These are phyloP conservation scores for Hordeum pubiflorum DNA, from an alignment of 202 grass and related monocot genomes.

Conservation along the genomic window DNA sequence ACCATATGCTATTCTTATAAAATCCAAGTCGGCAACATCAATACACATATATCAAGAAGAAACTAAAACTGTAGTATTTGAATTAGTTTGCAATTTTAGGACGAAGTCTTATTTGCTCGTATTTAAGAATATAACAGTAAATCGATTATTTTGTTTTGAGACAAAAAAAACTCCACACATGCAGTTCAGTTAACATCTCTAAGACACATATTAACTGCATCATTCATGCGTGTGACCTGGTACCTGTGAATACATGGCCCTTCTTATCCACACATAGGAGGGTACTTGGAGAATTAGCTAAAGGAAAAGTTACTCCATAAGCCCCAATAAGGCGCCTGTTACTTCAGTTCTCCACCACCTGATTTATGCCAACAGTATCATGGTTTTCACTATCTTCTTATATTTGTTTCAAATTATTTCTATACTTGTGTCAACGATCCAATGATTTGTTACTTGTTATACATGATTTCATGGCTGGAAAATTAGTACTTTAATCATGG, in stretches of 20 bases:
- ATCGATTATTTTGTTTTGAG: constrained; percentile 1
- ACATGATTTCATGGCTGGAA: background rate
- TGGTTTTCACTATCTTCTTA: background rate
- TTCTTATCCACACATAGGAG: background rate
- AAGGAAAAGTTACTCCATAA: background rate
- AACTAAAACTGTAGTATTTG: background rate
- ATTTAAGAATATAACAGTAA: background rate
- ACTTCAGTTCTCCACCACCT: background rate
- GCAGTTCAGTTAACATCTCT: background rate
- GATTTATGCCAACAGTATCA: background rate
- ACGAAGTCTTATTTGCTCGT: background rate
- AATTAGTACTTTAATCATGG: background rate
- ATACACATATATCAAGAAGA: background rate
- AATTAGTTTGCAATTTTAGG: constrained; percentile 3
- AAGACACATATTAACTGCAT: background rate
- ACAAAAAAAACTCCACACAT: background rate
- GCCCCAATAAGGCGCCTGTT: background rate
- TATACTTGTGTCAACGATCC: background rate
- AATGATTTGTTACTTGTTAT: background rate
- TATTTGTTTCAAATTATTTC: background rate
- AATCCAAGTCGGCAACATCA: background rate
- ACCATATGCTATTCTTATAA: background rate
- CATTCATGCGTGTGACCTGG: background rate
- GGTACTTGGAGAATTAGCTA: background rate
- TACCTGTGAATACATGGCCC: background rate